phyloP scores from a whole-genome alignment of 352 stramenopile genomes.

The Salisapilia sapeloensis region DNA sequence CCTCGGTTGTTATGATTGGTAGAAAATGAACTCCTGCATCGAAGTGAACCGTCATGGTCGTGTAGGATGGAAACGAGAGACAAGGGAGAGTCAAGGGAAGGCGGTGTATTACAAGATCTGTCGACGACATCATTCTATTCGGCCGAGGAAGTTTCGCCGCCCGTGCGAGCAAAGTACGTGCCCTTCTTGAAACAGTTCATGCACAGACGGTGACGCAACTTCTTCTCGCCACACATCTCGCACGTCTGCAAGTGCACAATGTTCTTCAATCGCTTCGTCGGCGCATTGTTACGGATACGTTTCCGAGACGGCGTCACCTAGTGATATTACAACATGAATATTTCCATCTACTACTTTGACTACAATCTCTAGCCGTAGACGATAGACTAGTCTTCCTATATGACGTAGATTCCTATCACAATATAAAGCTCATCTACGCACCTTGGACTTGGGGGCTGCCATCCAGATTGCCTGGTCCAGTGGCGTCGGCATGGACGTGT shows the following conservation, averaged over 20 bases:
- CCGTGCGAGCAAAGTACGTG: constrained; percentile 83
- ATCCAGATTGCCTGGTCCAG: constrained; percentile 65
- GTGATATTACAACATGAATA: constrained; percentile 3
- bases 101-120: no score
- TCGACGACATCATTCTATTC: no score
- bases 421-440: constrained; percentile 16
- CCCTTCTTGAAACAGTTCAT: constrained; percentile 87
- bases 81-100: no score
- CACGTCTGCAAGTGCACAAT: constrained; percentile 83
- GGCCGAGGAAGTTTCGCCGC: no score
- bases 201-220: constrained; percentile 75
- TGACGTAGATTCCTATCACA: no score
- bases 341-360: no score
- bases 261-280: constrained; percentile 79
- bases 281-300: constrained; percentile 79
- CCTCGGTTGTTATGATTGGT: no score
- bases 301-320: constrained; percentile 77
- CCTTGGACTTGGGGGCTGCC: constrained; percentile 77
- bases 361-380: no score
- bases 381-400: no score
- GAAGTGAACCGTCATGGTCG: no score
- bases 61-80: no score
- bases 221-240: constrained; percentile 71
- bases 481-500: constrained; percentile 10
- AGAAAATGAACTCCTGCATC: no score